Percentiles rank a stretch among this genome's conserved stretches.
Evolutionary conservation across 306 rosid genomes (phyloP).

Genomic region (Trifolium dubium): DNA sequence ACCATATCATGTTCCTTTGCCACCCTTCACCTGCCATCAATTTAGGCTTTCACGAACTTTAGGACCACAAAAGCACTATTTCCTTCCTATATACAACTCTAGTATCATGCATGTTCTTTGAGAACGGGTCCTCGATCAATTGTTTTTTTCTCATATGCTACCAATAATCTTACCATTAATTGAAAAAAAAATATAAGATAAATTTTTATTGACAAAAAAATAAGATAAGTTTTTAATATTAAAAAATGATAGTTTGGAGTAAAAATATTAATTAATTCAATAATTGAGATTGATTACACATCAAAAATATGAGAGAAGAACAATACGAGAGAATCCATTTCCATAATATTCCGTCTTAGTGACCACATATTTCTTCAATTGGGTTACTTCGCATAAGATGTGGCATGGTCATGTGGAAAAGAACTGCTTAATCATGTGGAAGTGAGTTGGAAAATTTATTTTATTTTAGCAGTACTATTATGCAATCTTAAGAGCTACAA

Average conservation of each 20-base stretch:
- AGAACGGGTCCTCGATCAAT: not conserved
- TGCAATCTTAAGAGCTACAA: too few relatives aligned
- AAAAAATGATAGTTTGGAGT: too few relatives aligned
- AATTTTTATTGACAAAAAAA: too few relatives aligned
- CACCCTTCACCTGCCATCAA: constrained; percentile 2
- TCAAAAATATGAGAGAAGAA: too few relatives aligned
- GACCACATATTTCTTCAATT: constrained; percentile 36
- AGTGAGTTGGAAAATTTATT: not conserved
- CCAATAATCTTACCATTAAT: too few relatives aligned
- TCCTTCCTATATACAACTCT: constrained; percentile 47
- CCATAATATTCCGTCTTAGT: not conserved
- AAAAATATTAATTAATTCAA: too few relatives aligned
- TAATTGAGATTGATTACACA: too few relatives aligned
- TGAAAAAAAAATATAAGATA: too few relatives aligned
- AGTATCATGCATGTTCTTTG: not conserved
- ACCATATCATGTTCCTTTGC: constrained; percentile 8
- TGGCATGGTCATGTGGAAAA: not conserved
- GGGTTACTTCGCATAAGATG: constrained; percentile 29
- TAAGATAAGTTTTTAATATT: too few relatives aligned
- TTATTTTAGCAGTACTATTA: too few relatives aligned
- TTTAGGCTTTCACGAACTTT: not conserved
- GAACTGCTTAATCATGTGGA: not conserved
- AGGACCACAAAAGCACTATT: constrained; percentile 50
- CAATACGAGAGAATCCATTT: too few relatives aligned
- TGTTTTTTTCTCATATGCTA: too few relatives aligned